Evolutionary conservation across 495 filamentous ascomycete genomes (phyloP).

Genomic region (Penicillium cataractarum): DNA sequence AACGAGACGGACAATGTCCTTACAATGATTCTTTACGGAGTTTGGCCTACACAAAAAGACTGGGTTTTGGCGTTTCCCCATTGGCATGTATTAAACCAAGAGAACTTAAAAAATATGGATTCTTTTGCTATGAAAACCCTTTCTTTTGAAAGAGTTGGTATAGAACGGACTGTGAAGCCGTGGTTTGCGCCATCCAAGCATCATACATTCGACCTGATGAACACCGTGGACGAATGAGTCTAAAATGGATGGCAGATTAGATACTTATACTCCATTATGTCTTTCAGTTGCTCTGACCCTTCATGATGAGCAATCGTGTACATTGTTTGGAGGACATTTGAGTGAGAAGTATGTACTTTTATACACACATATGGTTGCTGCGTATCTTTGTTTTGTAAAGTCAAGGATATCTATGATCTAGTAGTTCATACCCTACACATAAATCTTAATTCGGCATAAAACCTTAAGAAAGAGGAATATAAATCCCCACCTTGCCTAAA

Average conservation of each 20-base stretch:
- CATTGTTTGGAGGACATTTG: neutral
- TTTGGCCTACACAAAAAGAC: slow-evolving; percentile 10
- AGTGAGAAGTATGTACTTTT: neutral
- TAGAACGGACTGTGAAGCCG: neutral
- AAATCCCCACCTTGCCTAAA: neutral
- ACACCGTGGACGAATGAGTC: slow-evolving; percentile 66
- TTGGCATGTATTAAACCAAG: neutral
- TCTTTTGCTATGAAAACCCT: neutral
- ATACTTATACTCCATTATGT: neutral
- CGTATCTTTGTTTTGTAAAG: neutral
- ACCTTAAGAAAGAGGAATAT: neutral
- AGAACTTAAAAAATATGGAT: neutral
- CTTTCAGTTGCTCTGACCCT: neutral
- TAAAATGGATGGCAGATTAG: slow-evolving; percentile 78
- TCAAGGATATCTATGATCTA: neutral
- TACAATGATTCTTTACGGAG: slow-evolving; percentile 12
- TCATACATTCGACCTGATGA: slow-evolving; percentile 49
- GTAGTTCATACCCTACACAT: neutral
- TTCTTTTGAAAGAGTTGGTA: neutral
- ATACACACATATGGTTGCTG: too few relatives aligned
- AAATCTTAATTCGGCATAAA: neutral
- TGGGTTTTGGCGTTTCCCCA: neutral
- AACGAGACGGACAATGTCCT: slow-evolving; percentile 15
- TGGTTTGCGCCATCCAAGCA: slow-evolving; percentile 55
- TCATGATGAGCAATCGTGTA: neutral